phyloP scores from a whole-genome alignment of 2,329 filamentous ascomycete genomes.

The Penicillium sp. region DNA sequence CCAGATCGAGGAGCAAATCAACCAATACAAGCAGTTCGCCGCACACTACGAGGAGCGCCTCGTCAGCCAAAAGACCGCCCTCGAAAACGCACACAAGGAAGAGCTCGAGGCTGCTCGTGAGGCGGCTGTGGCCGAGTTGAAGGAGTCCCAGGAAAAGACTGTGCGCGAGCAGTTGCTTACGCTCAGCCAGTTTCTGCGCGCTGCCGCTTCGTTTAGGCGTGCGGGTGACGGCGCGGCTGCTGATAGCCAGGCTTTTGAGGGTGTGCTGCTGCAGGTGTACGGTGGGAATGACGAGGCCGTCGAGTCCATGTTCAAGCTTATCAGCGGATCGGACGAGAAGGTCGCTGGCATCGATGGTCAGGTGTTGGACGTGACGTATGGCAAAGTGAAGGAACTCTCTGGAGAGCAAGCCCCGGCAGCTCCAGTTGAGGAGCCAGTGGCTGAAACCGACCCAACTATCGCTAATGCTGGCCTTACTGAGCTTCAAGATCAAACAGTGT shows the following conservation, averaged over 20 bases:
- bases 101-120: conserved; percentile 53
- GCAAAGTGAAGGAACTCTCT: conserved; percentile 50
- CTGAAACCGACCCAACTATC: conserved; percentile 55
- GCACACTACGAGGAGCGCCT: conserved; percentile 56
- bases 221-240: conserved; percentile 55
- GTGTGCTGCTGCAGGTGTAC: conserved; percentile 60
- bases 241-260: conserved; percentile 61
- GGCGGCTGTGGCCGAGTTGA: conserved; percentile 47
- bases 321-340: conserved; percentile 56
- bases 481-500: conserved; percentile 48
- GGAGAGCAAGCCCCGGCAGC: conserved; percentile 37
- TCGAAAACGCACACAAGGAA: conserved; percentile 53
- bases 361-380: conserved; percentile 52
- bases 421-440: conserved; percentile 39
- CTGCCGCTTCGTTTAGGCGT: conserved; percentile 59
- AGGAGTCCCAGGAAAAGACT: conserved; percentile 44
- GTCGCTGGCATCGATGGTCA: conserved; percentile 56
- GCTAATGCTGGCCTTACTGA: conserved; percentile 59
- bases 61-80: conserved; percentile 52
- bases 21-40: conserved; percentile 58
- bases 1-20: conserved; percentile 59
- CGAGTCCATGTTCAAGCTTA: conserved; percentile 56
- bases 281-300: conserved; percentile 59
- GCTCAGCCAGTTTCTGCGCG: conserved; percentile 59
- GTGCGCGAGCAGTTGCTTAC: conserved; percentile 54